phyloP scores from a whole-genome alignment of 148 eudicot species.

The Selenicereus undatus region DNA sequence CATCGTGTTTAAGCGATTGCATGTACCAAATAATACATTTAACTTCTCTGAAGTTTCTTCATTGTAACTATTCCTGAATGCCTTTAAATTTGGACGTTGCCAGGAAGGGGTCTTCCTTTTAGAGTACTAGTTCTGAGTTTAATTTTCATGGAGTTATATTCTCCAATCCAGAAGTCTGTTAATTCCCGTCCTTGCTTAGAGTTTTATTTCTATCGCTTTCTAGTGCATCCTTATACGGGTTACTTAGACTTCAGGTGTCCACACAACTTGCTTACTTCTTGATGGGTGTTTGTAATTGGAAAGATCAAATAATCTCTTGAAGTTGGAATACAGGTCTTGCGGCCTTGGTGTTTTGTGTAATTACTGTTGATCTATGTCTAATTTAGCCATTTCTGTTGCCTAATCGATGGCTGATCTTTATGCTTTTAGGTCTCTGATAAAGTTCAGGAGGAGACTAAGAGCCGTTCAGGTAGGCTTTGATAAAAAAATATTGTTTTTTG shows the following conservation, averaged over 20 bases:
- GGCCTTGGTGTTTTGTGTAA: not conserved
- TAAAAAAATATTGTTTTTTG: not conserved
- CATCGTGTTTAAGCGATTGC: not conserved
- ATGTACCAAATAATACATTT: not conserved
- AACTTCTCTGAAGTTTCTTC: not conserved
- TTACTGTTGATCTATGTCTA: not conserved
- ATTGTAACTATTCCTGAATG: not conserved
- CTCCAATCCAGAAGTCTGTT: too few species aligned
- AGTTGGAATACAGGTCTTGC: not conserved
- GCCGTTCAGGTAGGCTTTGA: slow-evolving; percentile 49
- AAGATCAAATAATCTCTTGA: not conserved
- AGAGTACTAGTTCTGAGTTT: not conserved
- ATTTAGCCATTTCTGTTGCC: not conserved
- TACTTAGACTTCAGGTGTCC: not conserved
- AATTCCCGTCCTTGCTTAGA: too few species aligned
- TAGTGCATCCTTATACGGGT: too few species aligned
- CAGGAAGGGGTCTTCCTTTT: not conserved
- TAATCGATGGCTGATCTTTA: slow-evolving; percentile 10
- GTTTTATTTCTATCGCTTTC: too few species aligned
- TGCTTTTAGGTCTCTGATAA: slow-evolving; percentile 66
- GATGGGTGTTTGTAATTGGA: not conserved
- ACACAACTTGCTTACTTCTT: not conserved
- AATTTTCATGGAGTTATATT: too few species aligned
- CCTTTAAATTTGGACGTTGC: not conserved
- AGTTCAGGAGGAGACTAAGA: slow-evolving; percentile 78